phyloP scores from a whole-genome alignment of 257 asterid genomes.

The Solanum pinnatisectum region DNA sequence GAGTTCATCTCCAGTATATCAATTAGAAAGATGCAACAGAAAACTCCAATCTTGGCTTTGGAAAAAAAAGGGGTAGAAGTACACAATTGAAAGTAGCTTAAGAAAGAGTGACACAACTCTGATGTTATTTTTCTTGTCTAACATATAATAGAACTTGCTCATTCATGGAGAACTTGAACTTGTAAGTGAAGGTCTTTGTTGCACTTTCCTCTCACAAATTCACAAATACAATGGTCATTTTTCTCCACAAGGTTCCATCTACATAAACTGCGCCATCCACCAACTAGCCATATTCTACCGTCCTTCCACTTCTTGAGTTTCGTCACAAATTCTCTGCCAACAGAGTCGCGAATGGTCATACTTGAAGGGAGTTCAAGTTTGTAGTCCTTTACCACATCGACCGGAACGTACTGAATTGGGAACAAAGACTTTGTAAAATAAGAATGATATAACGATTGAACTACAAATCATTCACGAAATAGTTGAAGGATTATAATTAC shows the following conservation, averaged over 20 bases:
- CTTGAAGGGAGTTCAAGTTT: neutral
- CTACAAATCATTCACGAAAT: neutral
- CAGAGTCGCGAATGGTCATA: neutral
- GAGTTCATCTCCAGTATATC: neutral
- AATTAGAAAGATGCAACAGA: neutral
- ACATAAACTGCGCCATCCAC: slow-evolving; percentile 6
- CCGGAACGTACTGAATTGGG: neutral
- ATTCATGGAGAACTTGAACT: neutral
- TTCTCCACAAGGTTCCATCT: neutral
- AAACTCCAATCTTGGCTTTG: neutral
- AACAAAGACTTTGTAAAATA: neutral
- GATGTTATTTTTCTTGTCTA: neutral
- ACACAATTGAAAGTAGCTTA: neutral
- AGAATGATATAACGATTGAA: neutral
- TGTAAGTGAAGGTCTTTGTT: neutral
- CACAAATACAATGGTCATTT: neutral
- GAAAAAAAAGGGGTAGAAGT: neutral
- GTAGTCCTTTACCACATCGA: neutral
- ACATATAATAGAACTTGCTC: neutral
- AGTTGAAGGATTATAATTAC: neutral
- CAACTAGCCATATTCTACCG: neutral
- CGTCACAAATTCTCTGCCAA: neutral
- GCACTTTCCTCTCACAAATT: neutral
- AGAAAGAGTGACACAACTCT: neutral
- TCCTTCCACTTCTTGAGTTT: neutral